A percentile compares a stretch with the other conserved stretches of the same genome.
These are phyloP conservation scores for Globisporangium lucens DNA, from an alignment of 352 stramenopile genomes.

Conservation along the genomic window DNA sequence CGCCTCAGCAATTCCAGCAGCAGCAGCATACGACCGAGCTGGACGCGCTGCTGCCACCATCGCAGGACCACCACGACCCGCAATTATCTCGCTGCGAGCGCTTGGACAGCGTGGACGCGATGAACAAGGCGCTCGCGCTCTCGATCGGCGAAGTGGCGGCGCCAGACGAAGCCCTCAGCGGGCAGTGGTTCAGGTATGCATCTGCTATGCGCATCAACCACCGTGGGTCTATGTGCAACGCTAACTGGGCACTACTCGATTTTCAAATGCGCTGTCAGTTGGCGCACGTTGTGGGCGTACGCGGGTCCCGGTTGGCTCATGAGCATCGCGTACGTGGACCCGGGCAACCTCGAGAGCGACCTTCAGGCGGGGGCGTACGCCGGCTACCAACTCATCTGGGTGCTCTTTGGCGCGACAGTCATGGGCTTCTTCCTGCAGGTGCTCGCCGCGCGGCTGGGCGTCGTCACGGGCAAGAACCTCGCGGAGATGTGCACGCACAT, in stretches of 20 bases:
- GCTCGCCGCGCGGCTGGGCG: conserved; percentile 89
- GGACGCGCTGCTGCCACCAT: conserved; percentile 24
- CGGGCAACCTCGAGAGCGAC: conserved; percentile 95
- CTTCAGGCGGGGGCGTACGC: conserved; percentile 91
- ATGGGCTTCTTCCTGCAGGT: conserved; percentile 93
- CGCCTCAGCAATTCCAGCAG: not conserved
- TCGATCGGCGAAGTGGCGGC: conserved; percentile 49
- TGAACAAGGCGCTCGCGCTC: conserved; percentile 52
- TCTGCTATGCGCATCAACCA: no score
- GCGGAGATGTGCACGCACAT: conserved; percentile 81
- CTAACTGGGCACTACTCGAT: not conserved
- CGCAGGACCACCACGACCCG: not conserved
- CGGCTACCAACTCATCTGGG: conserved; percentile 91
- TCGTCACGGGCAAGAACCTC: conserved; percentile 91
- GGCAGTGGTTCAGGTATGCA: conserved; percentile 22
- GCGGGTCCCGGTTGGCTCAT: conserved; percentile 88
- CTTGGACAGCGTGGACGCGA: conserved; percentile 35
- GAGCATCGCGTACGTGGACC: conserved; percentile 95
- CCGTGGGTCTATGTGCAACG: no score
- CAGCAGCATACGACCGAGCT: conserved; percentile 22
- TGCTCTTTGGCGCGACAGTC: conserved; percentile 87
- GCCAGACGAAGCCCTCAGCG: conserved; percentile 41
- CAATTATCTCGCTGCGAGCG: not conserved
- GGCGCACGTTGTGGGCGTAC: conserved; percentile 78
- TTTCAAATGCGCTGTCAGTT: conserved; percentile 29